Evolutionary conservation across 2,329 filamentous ascomycete species (phyloP).

Genomic region (Pestalotiopsis sp.): DNA sequence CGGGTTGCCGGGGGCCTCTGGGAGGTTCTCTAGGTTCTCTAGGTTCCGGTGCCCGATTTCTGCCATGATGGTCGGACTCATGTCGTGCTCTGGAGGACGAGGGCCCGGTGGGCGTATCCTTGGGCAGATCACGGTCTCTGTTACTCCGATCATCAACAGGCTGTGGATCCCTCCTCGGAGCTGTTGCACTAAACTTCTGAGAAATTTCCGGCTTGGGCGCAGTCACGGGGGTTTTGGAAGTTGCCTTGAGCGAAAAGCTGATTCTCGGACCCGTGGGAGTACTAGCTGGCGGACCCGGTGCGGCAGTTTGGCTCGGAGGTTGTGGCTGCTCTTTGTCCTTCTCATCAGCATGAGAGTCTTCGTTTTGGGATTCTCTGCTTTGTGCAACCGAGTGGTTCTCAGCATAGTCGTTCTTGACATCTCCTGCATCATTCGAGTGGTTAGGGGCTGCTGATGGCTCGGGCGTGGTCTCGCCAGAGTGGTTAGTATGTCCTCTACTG

Average conservation of each 20-base stretch:
- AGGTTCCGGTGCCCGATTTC: slow-evolving; percentile 17
- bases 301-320: slow-evolving; percentile 54
- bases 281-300: slow-evolving; percentile 50
- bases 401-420: slow-evolving; percentile 18
- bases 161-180: slow-evolving; percentile 47
- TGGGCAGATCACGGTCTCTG: slow-evolving; percentile 16
- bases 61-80: slow-evolving; percentile 28
- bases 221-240: slow-evolving; percentile 58
- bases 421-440: slow-evolving; percentile 25
- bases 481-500: slow-evolving; percentile 25
- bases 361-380: slow-evolving; percentile 26
- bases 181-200: slow-evolving; percentile 67
- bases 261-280: slow-evolving; percentile 66
- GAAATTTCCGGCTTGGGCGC: slow-evolving; percentile 67
- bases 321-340: slow-evolving; percentile 53
- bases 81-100: slow-evolving; percentile 31
- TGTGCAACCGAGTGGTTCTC: neutral
- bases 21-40: neutral
- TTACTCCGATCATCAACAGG: slow-evolving; percentile 36
- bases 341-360: slow-evolving; percentile 59
- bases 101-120: slow-evolving; percentile 23
- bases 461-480: slow-evolving; percentile 34
- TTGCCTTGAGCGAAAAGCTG: slow-evolving; percentile 88
- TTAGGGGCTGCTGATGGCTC: slow-evolving; percentile 25
- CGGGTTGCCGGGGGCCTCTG: neutral